Evolutionary conservation across 208 protist genomes (phyloP).

Genomic region (Porcisia hertigi): DNA sequence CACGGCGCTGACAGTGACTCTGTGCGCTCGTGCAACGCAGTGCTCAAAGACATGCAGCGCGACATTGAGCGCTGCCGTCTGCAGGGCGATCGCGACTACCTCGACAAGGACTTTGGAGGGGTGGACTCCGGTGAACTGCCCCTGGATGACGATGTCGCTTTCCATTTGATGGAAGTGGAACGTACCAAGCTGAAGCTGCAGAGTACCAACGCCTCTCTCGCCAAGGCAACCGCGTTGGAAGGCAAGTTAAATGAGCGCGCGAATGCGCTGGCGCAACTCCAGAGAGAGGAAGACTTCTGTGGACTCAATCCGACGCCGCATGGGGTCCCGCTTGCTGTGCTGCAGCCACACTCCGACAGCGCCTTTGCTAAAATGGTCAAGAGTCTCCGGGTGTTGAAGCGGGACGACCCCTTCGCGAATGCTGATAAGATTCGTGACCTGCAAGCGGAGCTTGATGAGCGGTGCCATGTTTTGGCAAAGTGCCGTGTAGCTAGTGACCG

Average conservation of each 20-base stretch:
- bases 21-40: constrained; percentile 31
- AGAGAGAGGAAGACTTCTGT: constrained; percentile 44
- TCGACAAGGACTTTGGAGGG: constrained; percentile 43
- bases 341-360: constrained; percentile 49
- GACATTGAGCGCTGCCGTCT: constrained; percentile 33
- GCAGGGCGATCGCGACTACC: constrained; percentile 35
- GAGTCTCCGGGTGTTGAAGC: constrained; percentile 42
- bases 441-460: constrained; percentile 54
- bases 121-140: constrained; percentile 37
- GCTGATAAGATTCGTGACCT: constrained; percentile 30
- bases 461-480: constrained; percentile 42
- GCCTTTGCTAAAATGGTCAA: constrained; percentile 37
- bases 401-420: constrained; percentile 21
- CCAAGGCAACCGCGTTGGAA: constrained; percentile 40
- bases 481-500: constrained; percentile 43
- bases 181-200: constrained; percentile 52
- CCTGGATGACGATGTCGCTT: constrained; percentile 40
- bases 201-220: neutral
- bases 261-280: constrained; percentile 55
- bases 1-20: constrained; percentile 14
- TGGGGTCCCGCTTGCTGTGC: constrained; percentile 46
- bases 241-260: constrained; percentile 62
- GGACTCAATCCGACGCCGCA: constrained; percentile 45
- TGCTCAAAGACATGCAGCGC: constrained; percentile 42
- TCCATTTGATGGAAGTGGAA: constrained; percentile 54